Conservation (phyloP, 495 filamentous ascomycete species). For the Usnea hakonensis region DNA sequence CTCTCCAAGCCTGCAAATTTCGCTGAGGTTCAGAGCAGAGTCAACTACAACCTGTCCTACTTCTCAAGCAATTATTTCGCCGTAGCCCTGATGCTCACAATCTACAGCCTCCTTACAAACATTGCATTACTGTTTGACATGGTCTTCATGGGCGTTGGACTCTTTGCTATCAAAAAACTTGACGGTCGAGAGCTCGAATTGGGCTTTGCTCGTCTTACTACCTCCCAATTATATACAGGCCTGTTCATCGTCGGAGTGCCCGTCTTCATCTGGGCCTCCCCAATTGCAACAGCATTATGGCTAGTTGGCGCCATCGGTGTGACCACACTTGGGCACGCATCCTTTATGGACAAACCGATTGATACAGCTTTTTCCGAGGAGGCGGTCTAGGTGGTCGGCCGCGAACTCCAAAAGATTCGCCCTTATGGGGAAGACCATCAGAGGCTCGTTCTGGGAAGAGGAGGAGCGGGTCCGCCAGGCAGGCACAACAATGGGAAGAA, state of each 20-base stretch:
- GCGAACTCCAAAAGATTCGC: slow-evolving; percentile 94
- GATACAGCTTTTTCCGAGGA: slow-evolving; percentile 99
- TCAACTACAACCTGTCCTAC: slow-evolving; percentile 95
- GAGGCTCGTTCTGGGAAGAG: slow-evolving; percentile 62
- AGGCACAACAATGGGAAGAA: slow-evolving; percentile 43
- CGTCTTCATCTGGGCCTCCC: slow-evolving; percentile 73
- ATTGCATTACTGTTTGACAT: slow-evolving; percentile 80
- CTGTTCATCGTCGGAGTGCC: slow-evolving; percentile 74
- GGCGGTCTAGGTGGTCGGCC: slow-evolving; percentile 99
- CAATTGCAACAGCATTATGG: slow-evolving; percentile 78
- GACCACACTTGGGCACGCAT: slow-evolving; percentile 86
- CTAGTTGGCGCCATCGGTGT: slow-evolving; percentile 89
- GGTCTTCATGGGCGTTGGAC: slow-evolving; percentile 69
- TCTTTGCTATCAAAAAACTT: slow-evolving; percentile 85
- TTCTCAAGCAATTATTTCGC: slow-evolving; percentile 98
- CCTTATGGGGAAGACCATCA: slow-evolving; percentile 98
- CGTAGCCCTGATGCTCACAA: slow-evolving; percentile 86
- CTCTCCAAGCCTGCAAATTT: slow-evolving; percentile 90
- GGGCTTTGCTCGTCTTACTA: slow-evolving; percentile 69
- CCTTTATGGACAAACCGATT: slow-evolving; percentile 97
- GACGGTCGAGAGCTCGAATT: slow-evolving; percentile 80
- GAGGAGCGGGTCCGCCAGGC: slow-evolving; percentile 48
- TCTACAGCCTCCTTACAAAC: slow-evolving; percentile 92
- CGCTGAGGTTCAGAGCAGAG: slow-evolving; percentile 79
- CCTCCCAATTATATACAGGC: slow-evolving; percentile 91